Evolutionary conservation across 495 filamentous ascomycete genomes (phyloP).

Genomic region (Neurospora terricola): DNA sequence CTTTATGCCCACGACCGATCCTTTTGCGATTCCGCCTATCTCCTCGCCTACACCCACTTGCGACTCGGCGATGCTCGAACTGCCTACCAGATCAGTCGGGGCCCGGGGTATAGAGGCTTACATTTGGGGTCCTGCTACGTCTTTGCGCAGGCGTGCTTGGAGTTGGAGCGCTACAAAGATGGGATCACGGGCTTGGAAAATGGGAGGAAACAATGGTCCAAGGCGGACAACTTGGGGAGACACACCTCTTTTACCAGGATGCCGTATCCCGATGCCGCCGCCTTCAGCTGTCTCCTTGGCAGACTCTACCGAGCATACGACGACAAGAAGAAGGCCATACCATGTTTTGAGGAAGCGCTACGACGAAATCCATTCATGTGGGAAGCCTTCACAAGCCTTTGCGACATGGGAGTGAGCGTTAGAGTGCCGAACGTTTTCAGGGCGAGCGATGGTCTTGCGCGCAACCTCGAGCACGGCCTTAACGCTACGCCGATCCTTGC

Average conservation of each 20-base stretch:
- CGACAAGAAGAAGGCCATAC: constrained; percentile 69
- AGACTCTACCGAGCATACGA: constrained; percentile 77
- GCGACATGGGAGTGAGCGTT: constrained; percentile 58
- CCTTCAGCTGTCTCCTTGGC: constrained; percentile 67
- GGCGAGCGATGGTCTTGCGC: constrained; percentile 41
- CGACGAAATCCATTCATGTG: constrained; percentile 95
- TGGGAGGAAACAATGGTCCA: constrained; percentile 57
- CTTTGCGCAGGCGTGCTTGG: constrained; percentile 80
- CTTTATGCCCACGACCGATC: constrained; percentile 73
- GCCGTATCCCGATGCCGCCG: constrained; percentile 72
- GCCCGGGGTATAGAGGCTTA: constrained; percentile 49
- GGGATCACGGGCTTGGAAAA: constrained; percentile 74
- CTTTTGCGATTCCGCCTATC: constrained; percentile 67
- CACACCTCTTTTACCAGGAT: constrained; percentile 61
- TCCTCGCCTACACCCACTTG: constrained; percentile 75
- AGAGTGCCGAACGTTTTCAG: constrained; percentile 79
- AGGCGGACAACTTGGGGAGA: constrained; percentile 62
- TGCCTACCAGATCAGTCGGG: constrained; percentile 59
- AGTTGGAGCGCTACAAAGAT: constrained; percentile 64
- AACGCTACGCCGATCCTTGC: constrained; percentile 13
- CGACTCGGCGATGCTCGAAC: constrained; percentile 61
- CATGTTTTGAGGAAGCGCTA: constrained; percentile 76
- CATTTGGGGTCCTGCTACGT: constrained; percentile 87
- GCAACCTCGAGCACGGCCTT: constrained; percentile 26
- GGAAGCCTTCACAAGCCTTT: constrained; percentile 85